phyloP scores from a whole-genome alignment of 1,139 yeast genomes.

The Suhomyces panamericanus region DNA sequence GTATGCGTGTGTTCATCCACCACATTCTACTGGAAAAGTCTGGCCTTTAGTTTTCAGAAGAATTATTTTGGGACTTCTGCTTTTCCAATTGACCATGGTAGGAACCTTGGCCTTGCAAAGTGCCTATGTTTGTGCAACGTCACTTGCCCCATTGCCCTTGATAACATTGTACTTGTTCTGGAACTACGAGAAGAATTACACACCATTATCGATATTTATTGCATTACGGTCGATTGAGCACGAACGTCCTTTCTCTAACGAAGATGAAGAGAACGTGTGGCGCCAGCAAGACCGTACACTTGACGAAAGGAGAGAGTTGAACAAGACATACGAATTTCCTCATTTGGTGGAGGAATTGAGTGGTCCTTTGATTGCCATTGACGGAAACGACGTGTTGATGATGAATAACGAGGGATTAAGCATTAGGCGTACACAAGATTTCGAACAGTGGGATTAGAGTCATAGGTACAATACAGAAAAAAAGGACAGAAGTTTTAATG shows the following conservation, averaged over 20 bases:
- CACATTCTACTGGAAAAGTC: conserved; percentile 85
- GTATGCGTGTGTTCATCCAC: conserved; percentile 81
- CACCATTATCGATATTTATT: conserved; percentile 80
- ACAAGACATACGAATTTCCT: conserved; percentile 77
- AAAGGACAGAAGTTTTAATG: too few species aligned
- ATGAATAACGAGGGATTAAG: conserved; percentile 60
- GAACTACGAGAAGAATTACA: conserved; percentile 78
- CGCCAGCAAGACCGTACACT: conserved; percentile 38
- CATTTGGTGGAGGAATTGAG: conserved; percentile 66
- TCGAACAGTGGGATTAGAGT: conserved; percentile 50
- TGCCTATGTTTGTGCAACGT: conserved; percentile 72
- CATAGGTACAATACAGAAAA: too few species aligned
- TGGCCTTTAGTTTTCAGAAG: conserved; percentile 83
- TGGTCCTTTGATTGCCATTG: conserved; percentile 78
- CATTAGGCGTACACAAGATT: conserved; percentile 44
- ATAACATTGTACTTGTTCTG: conserved; percentile 67
- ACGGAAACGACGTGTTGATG: conserved; percentile 60
- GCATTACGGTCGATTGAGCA: conserved; percentile 61
- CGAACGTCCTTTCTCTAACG: conserved; percentile 4
- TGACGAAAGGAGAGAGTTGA: conserved; percentile 66
- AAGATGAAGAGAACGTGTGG: conserved; percentile 14
- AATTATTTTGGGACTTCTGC: conserved; percentile 63
- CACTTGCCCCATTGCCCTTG: conserved; percentile 73
- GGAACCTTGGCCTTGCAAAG: conserved; percentile 81
- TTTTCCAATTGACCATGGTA: conserved; percentile 88